Conservation (phyloP, 2,329 filamentous ascomycete genomes). For the Neopestalotiopsis rosae region DNA sequence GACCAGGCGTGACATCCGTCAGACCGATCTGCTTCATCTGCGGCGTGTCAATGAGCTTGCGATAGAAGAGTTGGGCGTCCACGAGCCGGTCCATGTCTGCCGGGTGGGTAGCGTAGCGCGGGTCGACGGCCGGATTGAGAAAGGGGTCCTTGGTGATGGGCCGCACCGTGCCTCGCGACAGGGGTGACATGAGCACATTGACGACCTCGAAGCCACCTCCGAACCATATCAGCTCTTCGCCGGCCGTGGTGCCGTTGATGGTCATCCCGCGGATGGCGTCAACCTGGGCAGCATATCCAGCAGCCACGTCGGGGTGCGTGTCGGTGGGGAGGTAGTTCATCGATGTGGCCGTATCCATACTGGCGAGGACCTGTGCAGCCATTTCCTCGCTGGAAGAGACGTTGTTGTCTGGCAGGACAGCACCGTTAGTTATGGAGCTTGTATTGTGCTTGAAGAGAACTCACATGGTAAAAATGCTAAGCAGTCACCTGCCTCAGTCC, state of each 20-base stretch:
- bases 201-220: conserved; percentile 25
- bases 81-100: conserved; percentile 31
- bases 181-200: conserved; percentile 27
- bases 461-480: conserved; percentile 13
- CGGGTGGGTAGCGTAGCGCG: conserved; percentile 31
- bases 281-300: conserved; percentile 6
- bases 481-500: conserved; percentile 15
- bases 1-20: conserved; percentile 26
- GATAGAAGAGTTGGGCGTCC: conserved; percentile 29
- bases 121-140: conserved; percentile 28
- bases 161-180: conserved; percentile 31
- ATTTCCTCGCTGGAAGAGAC: not conserved
- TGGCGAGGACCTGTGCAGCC: not conserved
- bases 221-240: conserved; percentile 28
- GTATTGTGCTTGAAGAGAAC: not conserved
- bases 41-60: conserved; percentile 27
- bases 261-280: not conserved
- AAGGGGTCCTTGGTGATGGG: conserved; percentile 29
- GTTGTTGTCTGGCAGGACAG: not conserved
- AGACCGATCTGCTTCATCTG: conserved; percentile 28
- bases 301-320: conserved; percentile 13
- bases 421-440: not conserved
- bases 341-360: not conserved
- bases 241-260: conserved; percentile 20
- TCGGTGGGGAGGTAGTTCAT: conserved; percentile 4